These are phyloP conservation scores for Pelargonium fulgidum DNA, from an alignment of 441 rosid genomes.

Conservation along the genomic window DNA sequence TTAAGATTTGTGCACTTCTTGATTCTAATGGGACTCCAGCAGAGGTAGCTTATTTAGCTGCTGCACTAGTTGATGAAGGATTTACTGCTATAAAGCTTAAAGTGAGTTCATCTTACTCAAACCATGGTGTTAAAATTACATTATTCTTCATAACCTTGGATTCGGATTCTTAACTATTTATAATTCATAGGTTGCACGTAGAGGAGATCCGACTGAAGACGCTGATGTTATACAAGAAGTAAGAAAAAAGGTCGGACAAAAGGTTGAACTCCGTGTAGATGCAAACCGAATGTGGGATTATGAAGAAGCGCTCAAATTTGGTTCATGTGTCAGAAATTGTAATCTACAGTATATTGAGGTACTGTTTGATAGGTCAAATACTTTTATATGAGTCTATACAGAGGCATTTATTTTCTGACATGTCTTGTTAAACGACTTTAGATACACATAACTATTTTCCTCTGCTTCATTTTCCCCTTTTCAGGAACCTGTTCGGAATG, in stretches of 20 bases:
- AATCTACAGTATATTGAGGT: constrained; percentile 90
- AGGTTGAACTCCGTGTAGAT: constrained; percentile 78
- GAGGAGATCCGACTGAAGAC: constrained; percentile 59
- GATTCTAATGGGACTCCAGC: constrained; percentile 67
- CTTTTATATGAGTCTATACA: too few relatives aligned
- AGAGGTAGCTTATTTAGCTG: constrained; percentile 66
- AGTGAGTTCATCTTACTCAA: constrained; percentile 37
- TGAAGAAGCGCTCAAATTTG: constrained; percentile 68
- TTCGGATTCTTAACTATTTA: not conserved
- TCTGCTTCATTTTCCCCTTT: constrained; percentile 13
- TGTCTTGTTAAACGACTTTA: too few relatives aligned
- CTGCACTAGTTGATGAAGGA: constrained; percentile 69
- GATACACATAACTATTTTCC: not conserved
- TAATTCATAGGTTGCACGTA: constrained; percentile 69
- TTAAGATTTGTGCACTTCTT: constrained; percentile 76
- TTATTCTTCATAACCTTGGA: constrained; percentile 5
- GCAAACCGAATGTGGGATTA: constrained; percentile 86
- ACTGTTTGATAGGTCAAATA: constrained; percentile 12
- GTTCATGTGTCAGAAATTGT: constrained; percentile 56
- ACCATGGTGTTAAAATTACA: constrained; percentile 17
- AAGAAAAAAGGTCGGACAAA: constrained; percentile 58
- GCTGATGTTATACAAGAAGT: constrained; percentile 76
- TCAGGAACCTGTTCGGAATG: constrained; percentile 86
- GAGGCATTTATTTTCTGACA: too few relatives aligned
- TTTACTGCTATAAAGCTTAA: constrained; percentile 81